Evolutionary conservation across 164 flowering plant genomes (phyloP), one percentile per base, ranked within the genome.

Genomic region (Magnolia kwangsiensis): DNA sequence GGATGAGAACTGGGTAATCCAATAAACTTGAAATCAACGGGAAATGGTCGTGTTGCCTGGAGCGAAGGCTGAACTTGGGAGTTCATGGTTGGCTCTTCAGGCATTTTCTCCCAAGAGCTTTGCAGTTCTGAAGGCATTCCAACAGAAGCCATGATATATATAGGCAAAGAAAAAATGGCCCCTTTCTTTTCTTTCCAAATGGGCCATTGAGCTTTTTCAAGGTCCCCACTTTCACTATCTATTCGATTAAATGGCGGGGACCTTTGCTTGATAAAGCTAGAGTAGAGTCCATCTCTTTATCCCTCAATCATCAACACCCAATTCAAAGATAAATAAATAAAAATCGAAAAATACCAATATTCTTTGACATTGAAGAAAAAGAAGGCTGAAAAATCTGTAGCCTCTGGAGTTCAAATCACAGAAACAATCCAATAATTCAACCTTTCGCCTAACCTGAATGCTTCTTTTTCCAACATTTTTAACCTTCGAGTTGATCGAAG

Each of bases 1-100:
- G 24, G 10, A 71, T 45, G 63, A 73, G 84, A 72, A 19, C 68
- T 19, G 1, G 85, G 81, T n/a, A 83, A 79, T 69, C 83, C 85
- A 11, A 64, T 73, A 65, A 83, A 84, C 81, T 83, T 81, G 75
- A 79, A 85, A 76, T 86, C 87, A 71, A 70, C 87, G 5, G 96
- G 92, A 82, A 90, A 78, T 7, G 93, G 85, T 72, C 82, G 84
- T 77, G 85, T 81, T 3, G 88, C 81, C 78, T 87, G 84, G 45
- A 88, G 72, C 21, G 86, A 75, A 75, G 89, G 83, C 9, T 78
- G 64, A 58, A 76, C 79, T 74, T 21, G 78, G 18, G 82, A 29
- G 63, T 80, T 82, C 37, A 71, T 55, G 50, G 65, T 69, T 11
- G 75, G 79, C 51, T 76, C 80, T 77, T 79, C 75, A 61, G 82